These are phyloP conservation scores for Ceratobasidium sp. DNA, from an alignment of 1,284 basidiomycete genomes.

Conservation along the genomic window DNA sequence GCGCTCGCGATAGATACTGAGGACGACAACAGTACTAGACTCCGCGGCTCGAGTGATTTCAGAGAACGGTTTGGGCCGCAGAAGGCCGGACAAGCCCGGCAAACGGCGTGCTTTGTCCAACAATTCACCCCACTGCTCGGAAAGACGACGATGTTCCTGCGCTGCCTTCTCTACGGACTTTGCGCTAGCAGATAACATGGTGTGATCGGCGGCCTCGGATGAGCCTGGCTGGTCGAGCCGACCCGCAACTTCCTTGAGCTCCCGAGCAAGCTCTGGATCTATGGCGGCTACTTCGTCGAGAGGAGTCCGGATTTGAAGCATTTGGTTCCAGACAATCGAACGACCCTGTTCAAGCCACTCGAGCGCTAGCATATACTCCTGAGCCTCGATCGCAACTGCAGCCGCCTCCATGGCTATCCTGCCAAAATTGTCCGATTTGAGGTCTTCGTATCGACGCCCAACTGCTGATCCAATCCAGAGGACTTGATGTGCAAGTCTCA, in stretches of 20 bases:
- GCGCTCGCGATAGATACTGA: too few species aligned
- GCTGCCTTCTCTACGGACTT: too few species aligned
- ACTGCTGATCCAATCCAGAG: not conserved
- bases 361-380: not conserved
- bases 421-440: not conserved
- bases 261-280: not conserved
- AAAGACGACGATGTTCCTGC: too few species aligned
- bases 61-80: too few species aligned
- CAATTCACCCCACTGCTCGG: too few species aligned
- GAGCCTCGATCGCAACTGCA: not conserved
- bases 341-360: not conserved
- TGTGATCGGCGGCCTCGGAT: not conserved
- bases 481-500: not conserved
- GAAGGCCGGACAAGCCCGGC: too few species aligned
- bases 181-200: too few species aligned
- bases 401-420: not conserved
- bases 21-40: too few species aligned
- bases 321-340: not conserved
- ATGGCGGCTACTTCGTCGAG: not conserved
- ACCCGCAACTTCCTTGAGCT: not conserved
- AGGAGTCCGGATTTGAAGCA: not conserved
- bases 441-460: not conserved
- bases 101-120: too few species aligned
- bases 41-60: too few species aligned
- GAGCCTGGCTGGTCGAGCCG: not conserved